A percentile compares a stretch with the other conserved stretches of the same genome.
These are phyloP conservation scores for Adansonia madagascariensis DNA, from an alignment of 441 rosid genomes.

Conservation along the genomic window DNA sequence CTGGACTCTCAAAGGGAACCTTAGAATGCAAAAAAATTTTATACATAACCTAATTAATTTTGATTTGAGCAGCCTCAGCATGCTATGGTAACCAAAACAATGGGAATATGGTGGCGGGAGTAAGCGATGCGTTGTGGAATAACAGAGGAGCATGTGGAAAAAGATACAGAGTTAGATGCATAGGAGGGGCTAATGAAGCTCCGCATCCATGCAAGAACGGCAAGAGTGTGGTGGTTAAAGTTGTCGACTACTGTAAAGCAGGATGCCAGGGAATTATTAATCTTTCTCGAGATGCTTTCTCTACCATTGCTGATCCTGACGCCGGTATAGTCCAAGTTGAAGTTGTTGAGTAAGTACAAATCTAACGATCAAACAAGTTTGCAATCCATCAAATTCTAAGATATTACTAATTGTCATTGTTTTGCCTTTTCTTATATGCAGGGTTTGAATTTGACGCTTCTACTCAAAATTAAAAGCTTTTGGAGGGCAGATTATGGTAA, in stretches of 20 bases:
- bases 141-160: conserved; percentile 40
- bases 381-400: not conserved
- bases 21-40: no score
- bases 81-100: conserved; percentile 32
- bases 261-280: conserved; percentile 46
- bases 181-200: conserved; percentile 21
- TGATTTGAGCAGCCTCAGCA: conserved; percentile 31
- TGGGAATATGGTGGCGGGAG: conserved; percentile 38
- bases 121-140: conserved; percentile 29
- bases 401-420: not conserved
- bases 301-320: conserved; percentile 37
- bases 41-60: not conserved
- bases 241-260: conserved; percentile 44
- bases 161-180: conserved; percentile 42
- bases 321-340: conserved; percentile 42
- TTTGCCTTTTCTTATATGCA: not conserved
- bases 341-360: conserved; percentile 14
- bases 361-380: not conserved
- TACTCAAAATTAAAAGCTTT: not conserved
- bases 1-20: no score
- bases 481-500: not conserved
- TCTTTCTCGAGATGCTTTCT: conserved; percentile 48
- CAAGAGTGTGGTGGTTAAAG: conserved; percentile 35
- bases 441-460: not conserved
- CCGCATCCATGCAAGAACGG: conserved; percentile 39